phyloP scores from a whole-genome alignment of 176 grass and related monocot genomes.

The Carex littledalei region DNA sequence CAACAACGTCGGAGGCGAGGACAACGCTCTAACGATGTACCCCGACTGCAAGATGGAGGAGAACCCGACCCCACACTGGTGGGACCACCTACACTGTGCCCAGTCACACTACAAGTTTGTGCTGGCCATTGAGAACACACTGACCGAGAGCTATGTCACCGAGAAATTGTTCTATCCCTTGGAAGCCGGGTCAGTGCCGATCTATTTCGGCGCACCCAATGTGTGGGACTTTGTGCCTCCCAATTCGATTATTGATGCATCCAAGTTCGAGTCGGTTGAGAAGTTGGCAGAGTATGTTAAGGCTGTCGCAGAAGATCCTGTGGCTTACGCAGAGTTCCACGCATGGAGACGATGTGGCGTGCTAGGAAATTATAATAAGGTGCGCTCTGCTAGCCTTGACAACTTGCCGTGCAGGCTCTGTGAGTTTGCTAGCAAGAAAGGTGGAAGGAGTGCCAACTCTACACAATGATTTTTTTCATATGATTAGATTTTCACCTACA shows the following conservation, averaged over 20 bases:
- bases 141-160: constrained; percentile 41
- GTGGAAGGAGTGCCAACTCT: constrained; percentile 32
- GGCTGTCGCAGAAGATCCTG: constrained; percentile 39
- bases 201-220: constrained; percentile 47
- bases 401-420: constrained; percentile 53
- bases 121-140: constrained; percentile 52
- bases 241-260: constrained; percentile 45
- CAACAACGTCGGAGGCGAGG: constrained; percentile 47
- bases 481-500: too few relatives aligned
- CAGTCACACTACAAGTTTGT: constrained; percentile 72
- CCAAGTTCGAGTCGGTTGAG: constrained; percentile 30
- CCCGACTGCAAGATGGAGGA: constrained; percentile 34
- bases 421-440: constrained; percentile 44
- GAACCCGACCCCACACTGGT: constrained; percentile 34
- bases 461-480: neutral
- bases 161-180: constrained; percentile 60
- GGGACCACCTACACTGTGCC: constrained; percentile 58
- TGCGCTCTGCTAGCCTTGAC: constrained; percentile 33
- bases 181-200: constrained; percentile 47
- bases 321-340: constrained; percentile 58
- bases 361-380: constrained; percentile 41
- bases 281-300: constrained; percentile 41
- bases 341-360: constrained; percentile 55
- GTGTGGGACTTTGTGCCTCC: constrained; percentile 47
- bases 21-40: constrained; percentile 31